phyloP scores from a whole-genome alignment of 176 grass and related monocot genomes.

The Aegilops longissima region DNA sequence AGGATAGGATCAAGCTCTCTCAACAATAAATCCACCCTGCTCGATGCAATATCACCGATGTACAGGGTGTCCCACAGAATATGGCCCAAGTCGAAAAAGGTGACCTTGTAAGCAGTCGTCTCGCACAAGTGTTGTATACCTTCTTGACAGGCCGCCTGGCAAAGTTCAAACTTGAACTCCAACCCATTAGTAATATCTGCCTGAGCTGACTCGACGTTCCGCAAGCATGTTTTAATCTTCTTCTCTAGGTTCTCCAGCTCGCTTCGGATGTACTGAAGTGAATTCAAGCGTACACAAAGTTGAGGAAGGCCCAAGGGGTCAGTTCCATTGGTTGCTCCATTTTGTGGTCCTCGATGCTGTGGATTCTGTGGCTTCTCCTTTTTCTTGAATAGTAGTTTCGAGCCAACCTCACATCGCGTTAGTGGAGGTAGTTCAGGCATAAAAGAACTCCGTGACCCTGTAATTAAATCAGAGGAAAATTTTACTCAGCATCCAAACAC shows the following conservation, averaged over 20 bases:
- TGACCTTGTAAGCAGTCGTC: constrained; percentile 89
- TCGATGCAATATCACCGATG: constrained; percentile 59
- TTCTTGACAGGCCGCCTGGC: constrained; percentile 77
- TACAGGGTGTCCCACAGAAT: constrained; percentile 86
- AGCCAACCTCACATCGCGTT: constrained; percentile 93
- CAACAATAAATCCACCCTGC: constrained; percentile 64
- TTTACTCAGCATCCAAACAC: constrained; percentile 2
- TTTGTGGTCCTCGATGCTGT: constrained; percentile 65
- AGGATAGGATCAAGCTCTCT: constrained; percentile 84
- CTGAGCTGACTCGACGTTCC: constrained; percentile 93
- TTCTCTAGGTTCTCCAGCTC: constrained; percentile 92
- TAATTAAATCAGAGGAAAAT: constrained; percentile 5
- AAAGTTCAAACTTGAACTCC: constrained; percentile 89
- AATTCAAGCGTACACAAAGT: constrained; percentile 88
- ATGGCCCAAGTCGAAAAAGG: constrained; percentile 80
- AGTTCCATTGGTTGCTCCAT: constrained; percentile 59
- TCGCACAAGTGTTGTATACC: constrained; percentile 84
- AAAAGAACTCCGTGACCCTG: constrained; percentile 77
- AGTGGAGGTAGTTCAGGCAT: constrained; percentile 76
- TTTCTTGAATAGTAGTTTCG: constrained; percentile 89
- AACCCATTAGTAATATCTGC: constrained; percentile 82
- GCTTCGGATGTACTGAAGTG: constrained; percentile 69
- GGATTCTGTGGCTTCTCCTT: constrained; percentile 78
- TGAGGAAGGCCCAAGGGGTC: constrained; percentile 70
- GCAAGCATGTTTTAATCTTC: constrained; percentile 89